Conservation (phyloP, 2,329 filamentous ascomycete genomes). For the Spiromastix sp. region DNA sequence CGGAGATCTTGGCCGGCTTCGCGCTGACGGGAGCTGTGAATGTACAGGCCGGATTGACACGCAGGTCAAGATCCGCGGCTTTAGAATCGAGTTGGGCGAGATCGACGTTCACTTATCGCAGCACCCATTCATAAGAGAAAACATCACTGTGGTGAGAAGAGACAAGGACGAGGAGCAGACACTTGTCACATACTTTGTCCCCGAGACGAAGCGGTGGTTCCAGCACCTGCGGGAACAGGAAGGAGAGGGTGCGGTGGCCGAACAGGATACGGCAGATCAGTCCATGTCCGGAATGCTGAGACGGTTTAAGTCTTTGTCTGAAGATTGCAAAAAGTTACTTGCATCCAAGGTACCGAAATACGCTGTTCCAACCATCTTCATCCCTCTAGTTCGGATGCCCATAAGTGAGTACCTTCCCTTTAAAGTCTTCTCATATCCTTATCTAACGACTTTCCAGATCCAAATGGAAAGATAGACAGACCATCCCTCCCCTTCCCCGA, state of each 20-base stretch:
- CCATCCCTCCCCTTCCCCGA: slow-evolving; percentile 73
- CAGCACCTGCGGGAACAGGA: slow-evolving; percentile 51
- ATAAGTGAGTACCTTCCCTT: slow-evolving; percentile 37
- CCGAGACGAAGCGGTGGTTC: slow-evolving; percentile 65
- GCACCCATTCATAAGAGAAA: slow-evolving; percentile 68
- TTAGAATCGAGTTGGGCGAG: slow-evolving; percentile 88
- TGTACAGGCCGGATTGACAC: slow-evolving; percentile 72
- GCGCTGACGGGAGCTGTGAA: slow-evolving; percentile 60
- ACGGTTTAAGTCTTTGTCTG: slow-evolving; percentile 49
- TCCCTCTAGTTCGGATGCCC: slow-evolving; percentile 61
- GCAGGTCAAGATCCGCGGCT: slow-evolving; percentile 93
- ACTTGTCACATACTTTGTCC: slow-evolving; percentile 83
- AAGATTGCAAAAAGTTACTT: slow-evolving; percentile 6
- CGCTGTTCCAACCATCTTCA: slow-evolving; percentile 64
- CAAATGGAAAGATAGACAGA: slow-evolving; percentile 78
- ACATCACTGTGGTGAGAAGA: slow-evolving; percentile 72
- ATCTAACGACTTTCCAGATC: slow-evolving; percentile 30
- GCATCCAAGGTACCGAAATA: slow-evolving; percentile 33
- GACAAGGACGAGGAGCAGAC: slow-evolving; percentile 77
- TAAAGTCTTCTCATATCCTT: not conserved
- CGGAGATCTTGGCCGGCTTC: slow-evolving; percentile 74
- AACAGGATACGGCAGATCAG: slow-evolving; percentile 40
- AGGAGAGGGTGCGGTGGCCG: slow-evolving; percentile 41
- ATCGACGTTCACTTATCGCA: slow-evolving; percentile 76
- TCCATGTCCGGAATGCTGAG: slow-evolving; percentile 34